A percentile compares a stretch with the other conserved stretches of the same genome.
Conservation (phyloP, 2,329 filamentous ascomycete genomes). For the Endothia cerciana region DNA sequence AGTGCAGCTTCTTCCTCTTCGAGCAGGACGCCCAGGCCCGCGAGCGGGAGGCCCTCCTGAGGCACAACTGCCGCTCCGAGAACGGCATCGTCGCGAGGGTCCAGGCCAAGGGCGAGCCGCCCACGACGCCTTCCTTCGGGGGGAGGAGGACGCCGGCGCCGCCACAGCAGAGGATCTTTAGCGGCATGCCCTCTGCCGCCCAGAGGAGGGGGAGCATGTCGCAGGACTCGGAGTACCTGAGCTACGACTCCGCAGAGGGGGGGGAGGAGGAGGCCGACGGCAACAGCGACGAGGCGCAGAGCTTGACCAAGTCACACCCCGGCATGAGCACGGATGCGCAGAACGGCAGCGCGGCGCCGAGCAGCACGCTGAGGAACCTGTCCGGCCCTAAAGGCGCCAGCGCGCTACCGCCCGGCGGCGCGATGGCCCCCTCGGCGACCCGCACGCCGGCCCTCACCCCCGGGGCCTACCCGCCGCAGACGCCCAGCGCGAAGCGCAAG, state of each 20-base stretch:
- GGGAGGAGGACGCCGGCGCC: background rate
- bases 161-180: slow-evolving; percentile 23
- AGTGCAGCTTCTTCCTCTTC: slow-evolving; percentile 51
- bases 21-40: slow-evolving; percentile 42
- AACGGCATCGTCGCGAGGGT: slow-evolving; percentile 23
- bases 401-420: no score
- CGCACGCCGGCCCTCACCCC: background rate
- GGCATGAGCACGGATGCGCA: background rate
- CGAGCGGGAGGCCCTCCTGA: slow-evolving; percentile 33
- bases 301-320: background rate
- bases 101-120: slow-evolving; percentile 23
- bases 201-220: background rate
- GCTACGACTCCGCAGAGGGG: background rate
- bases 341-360: background rate
- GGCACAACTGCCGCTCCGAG: slow-evolving; percentile 28
- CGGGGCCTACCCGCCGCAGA: background rate
- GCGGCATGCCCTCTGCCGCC: slow-evolving; percentile 1
- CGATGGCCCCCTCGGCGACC: background rate
- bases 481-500: slow-evolving; percentile 38
- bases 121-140: slow-evolving; percentile 8
- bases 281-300: slow-evolving; percentile 23
- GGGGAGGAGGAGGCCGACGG: background rate
- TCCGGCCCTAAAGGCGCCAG: slow-evolving; percentile 2
- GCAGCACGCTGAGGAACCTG: slow-evolving; percentile 3
- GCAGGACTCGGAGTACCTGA: slow-evolving; percentile 13